phyloP scores from a whole-genome alignment of 2,329 filamentous ascomycete genomes.

The Verticillium zaregamsianum region DNA sequence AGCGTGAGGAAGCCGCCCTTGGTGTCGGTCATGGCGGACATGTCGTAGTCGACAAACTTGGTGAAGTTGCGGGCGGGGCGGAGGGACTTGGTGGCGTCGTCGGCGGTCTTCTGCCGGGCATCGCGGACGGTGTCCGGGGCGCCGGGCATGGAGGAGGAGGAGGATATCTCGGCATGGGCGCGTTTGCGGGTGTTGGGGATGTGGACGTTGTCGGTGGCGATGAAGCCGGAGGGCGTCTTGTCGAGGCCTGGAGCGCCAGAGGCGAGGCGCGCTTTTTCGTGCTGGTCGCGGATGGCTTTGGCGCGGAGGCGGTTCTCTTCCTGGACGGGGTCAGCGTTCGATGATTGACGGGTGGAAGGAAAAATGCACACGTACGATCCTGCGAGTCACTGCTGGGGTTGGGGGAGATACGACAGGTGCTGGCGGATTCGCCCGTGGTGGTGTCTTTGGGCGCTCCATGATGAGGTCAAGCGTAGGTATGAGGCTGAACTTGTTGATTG shows the following conservation, averaged over 20 bases:
- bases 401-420: constrained; percentile 36
- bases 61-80: constrained; percentile 82
- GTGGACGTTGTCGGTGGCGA: constrained; percentile 62
- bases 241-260: constrained; percentile 37
- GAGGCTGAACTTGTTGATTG: neutral
- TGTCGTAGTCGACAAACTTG: constrained; percentile 96
- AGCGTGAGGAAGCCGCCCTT: constrained; percentile 92
- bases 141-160: constrained; percentile 21
- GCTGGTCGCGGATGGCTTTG: constrained; percentile 76
- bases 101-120: constrained; percentile 49
- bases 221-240: constrained; percentile 63
- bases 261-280: constrained; percentile 57
- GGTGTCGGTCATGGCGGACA: constrained; percentile 96
- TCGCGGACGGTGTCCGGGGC: constrained; percentile 62
- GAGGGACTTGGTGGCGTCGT: constrained; percentile 39
- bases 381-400: constrained; percentile 50
- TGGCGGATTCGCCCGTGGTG: constrained; percentile 29
- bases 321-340: constrained; percentile 35
- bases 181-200: constrained; percentile 63
- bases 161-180: constrained; percentile 55
- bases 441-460: constrained; percentile 46
- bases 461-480: neutral
- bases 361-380: constrained; percentile 41
- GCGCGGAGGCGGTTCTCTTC: constrained; percentile 85
- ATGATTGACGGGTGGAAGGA: neutral